phyloP scores from a whole-genome alignment of 768 basidiomycete species.

The Polyporus arcularius region DNA sequence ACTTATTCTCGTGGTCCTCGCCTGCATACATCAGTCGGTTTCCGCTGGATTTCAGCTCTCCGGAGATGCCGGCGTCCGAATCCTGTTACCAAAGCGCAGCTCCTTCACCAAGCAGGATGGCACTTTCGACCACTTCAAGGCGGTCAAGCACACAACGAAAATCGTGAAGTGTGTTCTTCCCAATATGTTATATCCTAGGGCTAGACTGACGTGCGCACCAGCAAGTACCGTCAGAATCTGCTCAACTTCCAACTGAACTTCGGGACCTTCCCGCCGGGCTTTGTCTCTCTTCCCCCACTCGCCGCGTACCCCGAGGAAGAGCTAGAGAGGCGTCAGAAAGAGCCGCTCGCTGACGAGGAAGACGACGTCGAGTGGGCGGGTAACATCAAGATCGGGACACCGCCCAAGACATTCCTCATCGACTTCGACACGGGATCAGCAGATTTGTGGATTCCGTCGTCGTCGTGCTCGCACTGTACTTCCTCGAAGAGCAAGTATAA shows the following conservation, averaged over 20 bases:
- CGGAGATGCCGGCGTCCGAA: slow-evolving; percentile 1
- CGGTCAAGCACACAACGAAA: slow-evolving; percentile 12
- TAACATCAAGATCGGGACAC: slow-evolving; percentile 46
- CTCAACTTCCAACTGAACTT: slow-evolving; percentile 13
- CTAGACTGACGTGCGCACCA: background rate
- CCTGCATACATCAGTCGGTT: slow-evolving; percentile 11
- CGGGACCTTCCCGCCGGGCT: slow-evolving; percentile 22
- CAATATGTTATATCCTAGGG: background rate
- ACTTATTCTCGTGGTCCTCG: slow-evolving; percentile 5
- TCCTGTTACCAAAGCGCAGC: slow-evolving; percentile 15
- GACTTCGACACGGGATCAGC: slow-evolving; percentile 19
- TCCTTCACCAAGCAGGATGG: slow-evolving; percentile 19
- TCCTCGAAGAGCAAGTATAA: slow-evolving; percentile 25
- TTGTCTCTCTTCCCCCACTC: slow-evolving; percentile 8
- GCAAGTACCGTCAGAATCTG: slow-evolving; percentile 23
- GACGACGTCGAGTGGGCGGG: slow-evolving; percentile 39
- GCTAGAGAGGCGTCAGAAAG: slow-evolving; percentile 6
- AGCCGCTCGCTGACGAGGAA: slow-evolving; percentile 6
- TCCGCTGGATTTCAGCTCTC: slow-evolving; percentile 3
- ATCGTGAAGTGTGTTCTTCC: slow-evolving; percentile 14
- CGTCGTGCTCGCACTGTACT: background rate
- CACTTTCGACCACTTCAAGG: slow-evolving; percentile 18
- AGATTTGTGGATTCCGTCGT: slow-evolving; percentile 18
- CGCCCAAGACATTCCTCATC: slow-evolving; percentile 30
- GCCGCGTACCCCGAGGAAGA: background rate